These are phyloP conservation scores for Ziziphus jujuba DNA, from an alignment of 306 rosid species.

Conservation along the genomic window DNA sequence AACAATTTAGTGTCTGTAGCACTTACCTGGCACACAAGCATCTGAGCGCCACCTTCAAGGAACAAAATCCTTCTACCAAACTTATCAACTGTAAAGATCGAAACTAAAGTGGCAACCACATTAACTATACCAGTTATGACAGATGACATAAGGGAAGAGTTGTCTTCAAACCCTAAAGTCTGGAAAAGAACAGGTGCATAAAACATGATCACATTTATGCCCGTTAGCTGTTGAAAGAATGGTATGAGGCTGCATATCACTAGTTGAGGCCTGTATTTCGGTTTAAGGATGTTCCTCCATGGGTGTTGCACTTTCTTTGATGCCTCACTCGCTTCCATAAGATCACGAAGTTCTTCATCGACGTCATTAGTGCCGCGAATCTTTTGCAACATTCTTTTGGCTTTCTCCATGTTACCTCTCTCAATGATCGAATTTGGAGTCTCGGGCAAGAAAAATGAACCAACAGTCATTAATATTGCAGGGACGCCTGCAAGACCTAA, in stretches of 20 bases:
- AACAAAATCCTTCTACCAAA: slow-evolving; percentile 39
- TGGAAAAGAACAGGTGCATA: slow-evolving; percentile 43
- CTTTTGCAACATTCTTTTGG: slow-evolving; percentile 23
- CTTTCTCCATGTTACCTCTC: slow-evolving; percentile 33
- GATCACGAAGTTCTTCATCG: slow-evolving; percentile 36
- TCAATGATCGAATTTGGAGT: slow-evolving; percentile 44
- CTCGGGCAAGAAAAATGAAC: slow-evolving; percentile 35
- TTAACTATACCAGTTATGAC: slow-evolving; percentile 37
- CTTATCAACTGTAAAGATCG: slow-evolving; percentile 36
- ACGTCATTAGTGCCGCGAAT: slow-evolving; percentile 32
- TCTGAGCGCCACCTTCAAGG: slow-evolving; percentile 47
- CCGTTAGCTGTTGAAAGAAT: slow-evolving; percentile 47
- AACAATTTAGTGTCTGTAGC: no score
- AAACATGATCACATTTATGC: slow-evolving; percentile 47
- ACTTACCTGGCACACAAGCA: slow-evolving; percentile 29
- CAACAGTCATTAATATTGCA: slow-evolving; percentile 32
- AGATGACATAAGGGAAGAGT: slow-evolving; percentile 40
- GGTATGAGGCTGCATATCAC: slow-evolving; percentile 38
- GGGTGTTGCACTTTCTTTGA: slow-evolving; percentile 33
- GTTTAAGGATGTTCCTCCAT: slow-evolving; percentile 29
- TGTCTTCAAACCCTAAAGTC: slow-evolving; percentile 35
- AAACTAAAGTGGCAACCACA: slow-evolving; percentile 35
- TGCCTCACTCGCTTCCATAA: slow-evolving; percentile 26
- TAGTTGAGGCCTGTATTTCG: slow-evolving; percentile 43
- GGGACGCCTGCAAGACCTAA: slow-evolving; percentile 37